Evolutionary conservation across 2,329 filamentous ascomycete species (phyloP), one percentile per base, ranked within the genome.

Genomic region (Botryotinia narcissicola): DNA sequence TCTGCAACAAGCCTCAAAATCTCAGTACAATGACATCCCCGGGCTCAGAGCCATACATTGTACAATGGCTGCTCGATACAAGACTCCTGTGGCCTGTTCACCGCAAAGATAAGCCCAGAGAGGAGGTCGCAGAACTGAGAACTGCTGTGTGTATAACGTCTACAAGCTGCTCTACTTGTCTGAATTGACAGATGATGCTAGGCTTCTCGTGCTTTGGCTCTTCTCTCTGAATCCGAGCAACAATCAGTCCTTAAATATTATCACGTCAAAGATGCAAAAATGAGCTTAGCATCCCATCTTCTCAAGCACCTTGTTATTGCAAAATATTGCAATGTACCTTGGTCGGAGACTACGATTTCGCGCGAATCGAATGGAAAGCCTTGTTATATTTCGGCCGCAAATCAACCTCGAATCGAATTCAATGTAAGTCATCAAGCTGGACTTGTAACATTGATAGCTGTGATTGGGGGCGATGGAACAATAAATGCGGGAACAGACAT

Each of bases 361-460:
- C 87, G 90, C 81, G 85, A 90, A 83, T 74, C 82, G 81, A 75
- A 84, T 29, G 77, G 80, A 79, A 80, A 83, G 84, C 84, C 85
- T 75, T 81, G 84, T 80, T 83, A 86, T 75, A 77, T 74, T 14
- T 72, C 74, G 12, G 25, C 57, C 18, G 16, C 22, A 44, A 51
- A 62, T 22, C 25, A 72, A 73, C 54, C 73, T 75, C 44, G 63
- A 32, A 75, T 88, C 48, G 86, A 87, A 74, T 95, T 95, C 85
- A 95, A 95, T 82, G 87, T 95, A 72, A 91, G 89, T 63, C 93
- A 95, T 81, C 93, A 95, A 84, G 91, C 90, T 14, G 92, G 93
- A 2, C 83, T 95, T 25, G 92, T 94, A 0, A 88, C 88, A 3
- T 84, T 95, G 44, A 86, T 92, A 20, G 91, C 90, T 35, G 76